Base-by-base conservation (phyloP, 768 basidiomycete genomes). In the Boletus vermiculosoides region DNA sequence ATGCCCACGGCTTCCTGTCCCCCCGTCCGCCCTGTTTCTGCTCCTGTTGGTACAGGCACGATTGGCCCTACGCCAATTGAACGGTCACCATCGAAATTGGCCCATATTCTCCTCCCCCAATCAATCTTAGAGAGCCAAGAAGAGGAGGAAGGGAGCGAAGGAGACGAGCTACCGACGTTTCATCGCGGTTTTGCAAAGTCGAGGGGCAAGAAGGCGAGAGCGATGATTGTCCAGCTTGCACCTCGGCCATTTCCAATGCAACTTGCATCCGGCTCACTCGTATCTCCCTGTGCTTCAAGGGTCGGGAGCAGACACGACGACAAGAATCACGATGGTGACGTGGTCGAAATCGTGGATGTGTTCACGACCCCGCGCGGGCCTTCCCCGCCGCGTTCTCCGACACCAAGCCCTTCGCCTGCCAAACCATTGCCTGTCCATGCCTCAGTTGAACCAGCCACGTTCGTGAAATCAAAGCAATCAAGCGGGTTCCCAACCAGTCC, bases 221-320 rank as follows among this genome's bases (percentile, higher is more conserved):
- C 39, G 18, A 51, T 23, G 16, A 20, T 11, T 37, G 34, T 4
- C 10, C 54, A 55, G 36, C 54, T 50, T n/a, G 58, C 39, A 4
- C 61, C 57, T 45, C 63, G 50, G 8, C 67, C 69, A 23, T 71
- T 73, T 56, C 70, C 71, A 44, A 64, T 71, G 61, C 66, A 65
- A 18, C 34, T 61, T 15, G 52, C 34, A 12, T n/a, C 28, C 31
- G n/a, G 49, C 12, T 39, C 53, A 10, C 41, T 18, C 4, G 23
- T 33, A 16, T 58, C 55, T 23, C 54, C 54, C 3, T 15, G n/a
- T 4, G 3, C 42, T 41, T 52, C 52, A 10, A 40, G 7, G 12
- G 1, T 30, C 12, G 8, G 13, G 11, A 33, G 20, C 31, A 42
- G n/a, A 39, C 23, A 37, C 18, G 41, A 37, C 18, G 41, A 25